Evolutionary conservation across 2,329 filamentous ascomycete genomes (phyloP).

Genomic region (Cytospora chrysosperma): DNA sequence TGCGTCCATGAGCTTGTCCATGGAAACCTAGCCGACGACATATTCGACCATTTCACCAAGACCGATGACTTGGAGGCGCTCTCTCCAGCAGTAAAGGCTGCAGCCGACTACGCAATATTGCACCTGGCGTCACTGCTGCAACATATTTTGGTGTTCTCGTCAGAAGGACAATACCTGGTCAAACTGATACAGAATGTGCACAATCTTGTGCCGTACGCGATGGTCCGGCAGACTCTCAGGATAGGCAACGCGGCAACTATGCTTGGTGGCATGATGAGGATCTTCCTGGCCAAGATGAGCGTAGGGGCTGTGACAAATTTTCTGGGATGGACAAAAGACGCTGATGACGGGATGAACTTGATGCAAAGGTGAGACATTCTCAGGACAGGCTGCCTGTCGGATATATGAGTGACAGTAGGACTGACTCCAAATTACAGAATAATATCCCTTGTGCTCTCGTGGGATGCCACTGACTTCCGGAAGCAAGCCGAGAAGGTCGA

Average conservation of each 20-base stretch:
- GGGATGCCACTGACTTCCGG: constrained; percentile 70
- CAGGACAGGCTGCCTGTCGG: too few species aligned
- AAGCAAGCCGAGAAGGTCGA: constrained; percentile 65
- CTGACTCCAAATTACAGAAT: constrained; percentile 50
- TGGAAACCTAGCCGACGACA: constrained; percentile 62
- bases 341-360: constrained; percentile 78
- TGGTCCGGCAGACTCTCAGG: constrained; percentile 70
- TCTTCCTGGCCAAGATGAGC: constrained; percentile 76
- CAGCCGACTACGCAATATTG: constrained; percentile 66
- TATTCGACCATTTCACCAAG: constrained; percentile 60
- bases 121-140: constrained; percentile 74
- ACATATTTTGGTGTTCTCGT: constrained; percentile 68
- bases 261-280: constrained; percentile 71
- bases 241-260: constrained; percentile 80
- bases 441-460: constrained; percentile 68
- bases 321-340: constrained; percentile 69
- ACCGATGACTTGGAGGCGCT: constrained; percentile 64
- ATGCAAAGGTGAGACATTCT: constrained; percentile 53
- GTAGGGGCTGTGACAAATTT: constrained; percentile 74
- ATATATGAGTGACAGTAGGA: accelerated
- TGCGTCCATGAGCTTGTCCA: constrained; percentile 66
- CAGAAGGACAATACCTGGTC: constrained; percentile 72
- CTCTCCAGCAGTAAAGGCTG: constrained; percentile 59
- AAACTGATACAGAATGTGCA: constrained; percentile 70
- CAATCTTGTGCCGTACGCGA: constrained; percentile 67